Conservation (phyloP, 176 grass and related monocot genomes). For the Phoenix roebelenii region DNA sequence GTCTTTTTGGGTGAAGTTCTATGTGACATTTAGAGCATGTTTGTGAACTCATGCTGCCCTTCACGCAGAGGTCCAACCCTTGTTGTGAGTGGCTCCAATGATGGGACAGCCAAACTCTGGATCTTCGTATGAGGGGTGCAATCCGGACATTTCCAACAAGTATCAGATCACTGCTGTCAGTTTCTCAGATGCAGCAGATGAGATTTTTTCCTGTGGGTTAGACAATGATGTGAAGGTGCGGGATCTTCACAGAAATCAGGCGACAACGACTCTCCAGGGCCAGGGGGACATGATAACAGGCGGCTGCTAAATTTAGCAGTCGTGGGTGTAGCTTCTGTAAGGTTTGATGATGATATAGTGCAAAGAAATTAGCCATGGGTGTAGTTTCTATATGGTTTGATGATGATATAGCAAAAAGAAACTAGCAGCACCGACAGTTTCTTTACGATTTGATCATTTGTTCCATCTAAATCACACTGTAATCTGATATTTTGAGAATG, state of each 20-base stretch:
- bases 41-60: conserved; percentile 82
- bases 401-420: too few species aligned
- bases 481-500: too few species aligned
- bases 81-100: conserved; percentile 82
- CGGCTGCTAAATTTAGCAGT: too few species aligned
- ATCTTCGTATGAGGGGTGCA: conserved; percentile 82
- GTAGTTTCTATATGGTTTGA: too few species aligned
- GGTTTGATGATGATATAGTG: too few species aligned
- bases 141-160: conserved; percentile 95
- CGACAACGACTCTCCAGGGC: conserved; percentile 66
- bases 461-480: too few species aligned
- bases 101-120: conserved; percentile 93
- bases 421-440: too few species aligned
- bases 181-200: conserved; percentile 91
- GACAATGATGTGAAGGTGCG: conserved; percentile 97
- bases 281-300: conserved; percentile 88
- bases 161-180: conserved; percentile 93
- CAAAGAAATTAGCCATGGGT: too few species aligned
- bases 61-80: conserved; percentile 79
- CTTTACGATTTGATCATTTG: too few species aligned
- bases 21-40: too few species aligned
- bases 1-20: too few species aligned
- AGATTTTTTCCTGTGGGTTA: conserved; percentile 80
- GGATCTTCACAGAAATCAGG: conserved; percentile 95
- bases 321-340: too few species aligned